Evolutionary conservation across 192 early-diverging fungal species (phyloP).

Genomic region (Neocallimastix lanati): DNA sequence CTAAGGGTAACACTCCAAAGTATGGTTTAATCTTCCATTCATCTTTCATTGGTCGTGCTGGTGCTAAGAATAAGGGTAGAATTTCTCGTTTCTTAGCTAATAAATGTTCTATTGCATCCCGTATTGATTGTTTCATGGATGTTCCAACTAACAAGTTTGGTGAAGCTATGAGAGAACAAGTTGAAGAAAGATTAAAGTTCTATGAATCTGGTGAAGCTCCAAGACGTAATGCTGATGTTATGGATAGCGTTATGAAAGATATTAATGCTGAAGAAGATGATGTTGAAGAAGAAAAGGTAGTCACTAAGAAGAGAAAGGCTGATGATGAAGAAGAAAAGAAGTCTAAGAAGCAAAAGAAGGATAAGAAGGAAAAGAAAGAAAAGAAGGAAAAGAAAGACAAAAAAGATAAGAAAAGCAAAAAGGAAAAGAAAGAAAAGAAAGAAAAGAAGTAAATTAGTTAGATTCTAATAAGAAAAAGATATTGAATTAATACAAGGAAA

Average conservation of each 20-base stretch:
- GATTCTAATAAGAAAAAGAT: no score
- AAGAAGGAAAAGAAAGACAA: constrained; percentile 19
- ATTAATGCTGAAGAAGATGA: constrained; percentile 29
- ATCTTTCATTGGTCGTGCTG: constrained; percentile 84
- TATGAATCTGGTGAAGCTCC: constrained; percentile 79
- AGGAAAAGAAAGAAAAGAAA: constrained; percentile 6
- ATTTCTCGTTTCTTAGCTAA: constrained; percentile 97
- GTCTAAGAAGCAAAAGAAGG: constrained; percentile 12
- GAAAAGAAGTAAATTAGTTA: no score
- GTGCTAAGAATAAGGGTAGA: constrained; percentile 88
- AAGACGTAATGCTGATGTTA: constrained; percentile 81
- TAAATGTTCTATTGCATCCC: constrained; percentile 90
- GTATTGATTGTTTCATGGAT: constrained; percentile 89
- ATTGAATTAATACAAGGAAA: no score
- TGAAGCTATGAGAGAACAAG: constrained; percentile 78
- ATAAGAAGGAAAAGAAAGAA: constrained; percentile 24
- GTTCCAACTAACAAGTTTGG: constrained; percentile 77
- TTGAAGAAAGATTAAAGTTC: constrained; percentile 88
- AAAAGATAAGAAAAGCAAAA: constrained; percentile 1
- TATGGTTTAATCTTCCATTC: constrained; percentile 97
- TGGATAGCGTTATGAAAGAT: constrained; percentile 51
- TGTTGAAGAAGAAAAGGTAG: constrained; percentile 41
- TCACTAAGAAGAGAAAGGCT: constrained; percentile 20
- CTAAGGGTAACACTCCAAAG: constrained; percentile 90
- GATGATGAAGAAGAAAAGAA: constrained; percentile 13